A percentile compares a stretch with the other conserved stretches of the same genome.
phyloP scores from a whole-genome alignment of 163 green algal genomes.

The Dunaliella salina region DNA sequence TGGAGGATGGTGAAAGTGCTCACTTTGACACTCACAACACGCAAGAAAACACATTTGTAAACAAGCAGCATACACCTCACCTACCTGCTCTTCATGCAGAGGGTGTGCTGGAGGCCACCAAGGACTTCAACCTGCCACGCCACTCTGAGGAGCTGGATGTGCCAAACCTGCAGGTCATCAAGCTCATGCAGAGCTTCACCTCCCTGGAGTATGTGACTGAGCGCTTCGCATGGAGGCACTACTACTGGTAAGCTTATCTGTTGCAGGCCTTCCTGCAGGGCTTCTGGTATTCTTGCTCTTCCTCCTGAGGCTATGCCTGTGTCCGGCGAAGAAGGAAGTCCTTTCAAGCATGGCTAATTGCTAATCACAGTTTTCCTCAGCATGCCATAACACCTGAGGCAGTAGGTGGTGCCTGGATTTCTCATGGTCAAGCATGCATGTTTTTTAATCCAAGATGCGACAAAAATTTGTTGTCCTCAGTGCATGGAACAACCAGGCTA shows the following conservation, averaged over 20 bases:
- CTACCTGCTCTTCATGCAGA: slow-evolving; percentile 57
- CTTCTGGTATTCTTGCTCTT: background rate
- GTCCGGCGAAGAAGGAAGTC: background rate
- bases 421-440: no score
- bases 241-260: slow-evolving; percentile 85
- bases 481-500: no score
- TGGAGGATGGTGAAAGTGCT: no score
- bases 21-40: no score
- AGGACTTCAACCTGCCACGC: slow-evolving; percentile 96
- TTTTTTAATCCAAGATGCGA: no score
- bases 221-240: slow-evolving; percentile 96
- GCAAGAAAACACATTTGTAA: no score
- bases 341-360: no score
- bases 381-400: no score
- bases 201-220: slow-evolving; percentile 93
- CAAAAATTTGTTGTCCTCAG: no score
- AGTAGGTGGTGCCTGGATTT: no score
- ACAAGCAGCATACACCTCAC: no score
- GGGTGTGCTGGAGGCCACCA: slow-evolving; percentile 97
- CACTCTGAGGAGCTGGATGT: slow-evolving; percentile 91
- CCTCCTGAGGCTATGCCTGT: background rate
- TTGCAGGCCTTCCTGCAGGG: background rate
- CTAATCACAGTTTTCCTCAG: no score
- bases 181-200: slow-evolving; percentile 99
- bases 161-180: slow-evolving; percentile 98